Evolutionary conservation across 495 filamentous ascomycete species (phyloP), one percentile per base, ranked within the genome.

Genomic region (Friedmanniomyces endolithicus): DNA sequence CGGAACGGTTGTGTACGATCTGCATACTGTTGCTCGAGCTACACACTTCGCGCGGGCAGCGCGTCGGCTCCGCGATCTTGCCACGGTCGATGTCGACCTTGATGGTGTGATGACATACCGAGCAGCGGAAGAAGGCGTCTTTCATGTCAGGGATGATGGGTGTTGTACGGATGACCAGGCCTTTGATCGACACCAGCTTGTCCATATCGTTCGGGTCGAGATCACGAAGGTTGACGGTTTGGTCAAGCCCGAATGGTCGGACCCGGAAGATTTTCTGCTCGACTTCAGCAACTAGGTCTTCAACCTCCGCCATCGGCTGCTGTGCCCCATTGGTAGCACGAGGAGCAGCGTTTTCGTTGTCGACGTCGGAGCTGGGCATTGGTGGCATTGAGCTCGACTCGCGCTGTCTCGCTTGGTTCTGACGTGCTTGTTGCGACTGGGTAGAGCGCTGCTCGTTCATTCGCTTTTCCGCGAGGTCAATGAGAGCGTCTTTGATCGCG

Each of bases 131-230:
- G 73, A 95, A 97, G 0, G 70, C 81, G 68, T 86, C 81, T 65
- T 94, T 95, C 94, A 97, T 97, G 64, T 99, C 92, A 2, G 92
- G 92, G 57, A 99, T 97, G 53, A 97, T 83, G 4, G 92, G 87
- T 1, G 94, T 96, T 16, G 94, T 84, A 20, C 92, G 84, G 63
- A 99, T 99, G 43, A 97, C 92, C 39, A 99, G 75, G 49, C 92
- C 92, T 70, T 97, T 99, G 70, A 99, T 85, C 64, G 84, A 88
- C 58, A 99, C 79, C 55, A 99, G 78, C 70, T 94, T 95, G 74
- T 97, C 94, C 73, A 56, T 74, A 78, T 78, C 82, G 52, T 85
- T 83, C 19, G 92, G 92, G 66, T 97, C 95, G 44, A 99, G 77
- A 57, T 97, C 90, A 69, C 92, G 80, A 76, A 99, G 82, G 62